These are phyloP conservation scores for Salix caprea DNA, from an alignment of 345 rosid species.

Conservation along the genomic window DNA sequence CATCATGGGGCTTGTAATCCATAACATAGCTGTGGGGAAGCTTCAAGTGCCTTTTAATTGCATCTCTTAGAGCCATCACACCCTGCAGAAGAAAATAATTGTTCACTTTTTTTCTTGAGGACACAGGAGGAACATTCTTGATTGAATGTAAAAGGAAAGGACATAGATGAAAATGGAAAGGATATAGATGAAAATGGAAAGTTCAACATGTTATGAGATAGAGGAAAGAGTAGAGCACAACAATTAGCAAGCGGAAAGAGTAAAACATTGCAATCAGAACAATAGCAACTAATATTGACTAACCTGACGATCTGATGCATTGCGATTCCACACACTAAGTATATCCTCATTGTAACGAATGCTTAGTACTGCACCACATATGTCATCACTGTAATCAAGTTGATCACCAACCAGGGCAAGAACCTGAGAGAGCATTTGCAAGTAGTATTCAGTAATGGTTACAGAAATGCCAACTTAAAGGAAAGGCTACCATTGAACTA, in stretches of 20 bases:
- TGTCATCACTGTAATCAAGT: conserved; percentile 74
- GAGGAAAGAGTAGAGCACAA: neutral
- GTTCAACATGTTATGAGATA: neutral
- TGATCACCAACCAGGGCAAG: conserved; percentile 91
- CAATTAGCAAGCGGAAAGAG: neutral
- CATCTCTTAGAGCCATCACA: conserved; percentile 53
- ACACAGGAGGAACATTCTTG: too few relatives aligned
- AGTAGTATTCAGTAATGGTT: neutral
- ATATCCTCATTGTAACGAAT: conserved; percentile 91
- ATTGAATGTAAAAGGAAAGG: too few relatives aligned
- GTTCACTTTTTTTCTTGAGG: too few relatives aligned
- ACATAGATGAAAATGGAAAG: neutral
- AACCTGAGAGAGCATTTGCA: conserved; percentile 43
- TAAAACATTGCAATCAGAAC: too few relatives aligned
- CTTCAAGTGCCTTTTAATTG: conserved; percentile 71
- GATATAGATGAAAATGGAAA: neutral
- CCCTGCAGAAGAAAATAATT: conserved; percentile 40
- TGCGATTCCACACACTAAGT: conserved; percentile 86
- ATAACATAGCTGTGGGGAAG: conserved; percentile 83
- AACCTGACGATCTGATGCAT: conserved; percentile 92
- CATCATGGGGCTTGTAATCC: conserved; percentile 97
- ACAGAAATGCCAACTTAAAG: neutral
- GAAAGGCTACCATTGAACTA: neutral
- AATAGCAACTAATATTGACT: neutral
- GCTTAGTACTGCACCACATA: conserved; percentile 92